Evolutionary conservation across 2,329 filamentous ascomycete genomes (phyloP), one percentile per base, ranked within the genome.

Genomic region (Calonectria pseudoreteaudii): DNA sequence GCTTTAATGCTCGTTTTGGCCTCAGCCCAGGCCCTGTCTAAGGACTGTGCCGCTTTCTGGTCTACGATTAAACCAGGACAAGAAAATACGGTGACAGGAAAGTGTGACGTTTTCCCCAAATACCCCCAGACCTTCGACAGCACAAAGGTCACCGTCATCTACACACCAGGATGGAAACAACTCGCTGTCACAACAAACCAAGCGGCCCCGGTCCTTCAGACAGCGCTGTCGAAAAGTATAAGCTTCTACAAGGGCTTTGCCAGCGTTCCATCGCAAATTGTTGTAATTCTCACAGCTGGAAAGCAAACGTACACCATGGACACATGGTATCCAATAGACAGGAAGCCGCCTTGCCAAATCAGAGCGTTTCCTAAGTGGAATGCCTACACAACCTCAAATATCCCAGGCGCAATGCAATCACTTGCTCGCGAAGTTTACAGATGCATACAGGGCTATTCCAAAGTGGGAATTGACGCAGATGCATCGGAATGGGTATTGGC

Each of bases 401-500:
- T 23, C 0, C 68, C 69, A 10, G 52, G 68, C 16, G 71, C 74
- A 4, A 26, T 75, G 9, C 74, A 74, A 23, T 67, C 67, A 2
- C 8, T 77, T 11, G 44, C 76, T 2, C 75, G 75, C 11, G 76
- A 77, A 41, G 41, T 77, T 8, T 77, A 75, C n/a, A 75, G 77
- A 26, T 77, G 76, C 34, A 49, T 77, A 0, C 75, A 75, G 56
- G 28, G 49, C 10, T 30, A 31, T 28, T 41, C 62, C 2, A 47
- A 34, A 18, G 1, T 74, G 5, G 68, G 58, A 3, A 69, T 68
- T 8, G 1, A 6, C 9, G 10, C 13, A 5, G 67, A 64, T 4
- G 14, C 28, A 3, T 20, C 36, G 14, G 20, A 9, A 10, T 77
- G 71, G 53, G 47, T 75, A 5, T 16, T 26, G 7, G 73, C 75